Base-by-base conservation (phyloP, 2,329 filamentous ascomycete species). In the Cladorrhinum sp. region DNA sequence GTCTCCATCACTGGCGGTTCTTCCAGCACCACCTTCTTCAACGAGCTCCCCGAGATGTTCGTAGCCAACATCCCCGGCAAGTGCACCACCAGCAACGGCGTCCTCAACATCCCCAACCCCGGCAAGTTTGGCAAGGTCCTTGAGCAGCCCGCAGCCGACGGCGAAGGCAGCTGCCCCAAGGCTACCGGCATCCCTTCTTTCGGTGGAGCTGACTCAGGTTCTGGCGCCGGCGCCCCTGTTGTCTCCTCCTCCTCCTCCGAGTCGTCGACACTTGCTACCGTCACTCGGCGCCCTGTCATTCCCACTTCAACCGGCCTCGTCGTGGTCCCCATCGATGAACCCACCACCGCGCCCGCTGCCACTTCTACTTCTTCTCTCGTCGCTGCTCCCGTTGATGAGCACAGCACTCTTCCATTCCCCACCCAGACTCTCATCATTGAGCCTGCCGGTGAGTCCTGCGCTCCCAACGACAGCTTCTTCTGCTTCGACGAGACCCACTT, bases 41-140 rank as follows among this genome's bases (percentile, higher is more conserved):
- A 70, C 9, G 36, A 13, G 5, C 77, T 87, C 1, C 85, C 85
- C 0, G 72, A 77, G 32, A 78, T 88, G 68, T 88, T 87, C 66
- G 76, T 84, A 7, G 84, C 83, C 69, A 88, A 88, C 67, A 71
- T 85, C 49, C 70, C 64, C 6, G 75, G 66, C 6, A 60, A 67
- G 60, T 70, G 66, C 53, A 62, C 53, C 32, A 66, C 65, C 4
- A 57, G 56, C 18, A 38, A 63, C 1, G 67, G 64, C 20, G 62
- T 68, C 27, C 45, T 70, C 22, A 64, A 66, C 50, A 65, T 67
- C 50, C 67, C 68, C 36, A 66, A 70, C 54, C 68, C 67, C 1
- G 68, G 67, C 12, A 65, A 61, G 45, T 63, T 59, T 27, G 68
- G 68, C 6, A 55, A 51, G 38, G 62, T 69, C 20, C 59, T 68